Evolutionary conservation across 371 early-diverging fungal genomes (phyloP), one percentile per base, ranked within the genome.

Genomic region (Gilbertella persicaria): DNA sequence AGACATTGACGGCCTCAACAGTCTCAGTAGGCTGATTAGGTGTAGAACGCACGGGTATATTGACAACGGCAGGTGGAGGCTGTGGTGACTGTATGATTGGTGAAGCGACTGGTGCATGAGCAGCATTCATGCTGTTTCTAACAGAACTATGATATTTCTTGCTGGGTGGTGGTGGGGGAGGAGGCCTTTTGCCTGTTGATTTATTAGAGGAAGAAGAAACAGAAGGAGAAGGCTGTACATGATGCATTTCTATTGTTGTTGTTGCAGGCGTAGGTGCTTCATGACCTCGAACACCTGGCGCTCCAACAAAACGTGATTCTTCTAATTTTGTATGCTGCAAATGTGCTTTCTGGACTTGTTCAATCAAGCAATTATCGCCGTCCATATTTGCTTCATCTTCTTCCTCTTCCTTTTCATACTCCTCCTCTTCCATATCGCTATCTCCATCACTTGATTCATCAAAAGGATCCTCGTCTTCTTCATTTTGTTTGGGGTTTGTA

Each of bases 111-210:
- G 40, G 23, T 20, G 43, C 5, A 17, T 42, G 19, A 2, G 42
- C 19, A 19, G 29, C 37, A 23, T 35, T 14, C 44, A 5, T 21
- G 62, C 30, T 12, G 33, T 16, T 5, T 23, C 55, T 62, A 14
- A 55, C 59, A 41, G 69, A 30, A 14, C 64, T 60, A 35, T 71
- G 72, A 39, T 72, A 72, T 51, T 72, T 75, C 50, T 61, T 69
- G 36, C 70, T 71, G 0, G 70, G 69, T 10, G 75, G 71, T 12
- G 73, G 72, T 7, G 72, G 73, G 0, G 73, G 70, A 2, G 70
- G 76, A 4, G 63, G 64, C 38, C 58, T 50, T 26, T 53, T 41
- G 10, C 33, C 13, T 36, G 54, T 7, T 14, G 10, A 46, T 58
- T 45, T 23, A 21, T 39, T 45, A 28, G 35, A 3, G 60, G 55